Conservation (phyloP, 2,329 filamentous ascomycete genomes). For the Aureobasidium musti region DNA sequence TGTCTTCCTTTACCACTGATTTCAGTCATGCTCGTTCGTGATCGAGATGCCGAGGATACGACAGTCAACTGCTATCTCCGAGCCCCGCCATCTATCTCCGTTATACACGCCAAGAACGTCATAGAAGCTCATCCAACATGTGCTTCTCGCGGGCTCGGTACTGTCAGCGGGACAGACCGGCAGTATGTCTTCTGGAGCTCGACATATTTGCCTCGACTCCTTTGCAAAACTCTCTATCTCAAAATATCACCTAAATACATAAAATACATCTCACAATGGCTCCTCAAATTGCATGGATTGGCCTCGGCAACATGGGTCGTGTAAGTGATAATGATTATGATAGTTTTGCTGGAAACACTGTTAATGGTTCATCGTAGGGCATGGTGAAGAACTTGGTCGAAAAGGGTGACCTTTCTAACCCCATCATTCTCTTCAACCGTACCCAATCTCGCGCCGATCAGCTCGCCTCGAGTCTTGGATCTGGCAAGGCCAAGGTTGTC, state of each 20-base stretch:
- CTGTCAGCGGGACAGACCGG: neutral
- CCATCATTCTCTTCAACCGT: slow-evolving; percentile 79
- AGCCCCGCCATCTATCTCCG: slow-evolving; percentile 16
- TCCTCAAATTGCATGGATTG: slow-evolving; percentile 70
- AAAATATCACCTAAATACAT: neutral
- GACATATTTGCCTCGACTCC: neutral
- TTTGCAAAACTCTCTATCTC: neutral
- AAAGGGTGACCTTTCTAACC: slow-evolving; percentile 70
- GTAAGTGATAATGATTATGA: slow-evolving; percentile 46
- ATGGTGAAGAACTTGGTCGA: slow-evolving; percentile 82
- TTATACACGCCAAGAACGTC: slow-evolving; percentile 28
- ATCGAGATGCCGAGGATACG: neutral
- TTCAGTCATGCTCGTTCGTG: neutral
- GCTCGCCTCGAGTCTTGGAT: slow-evolving; percentile 61
- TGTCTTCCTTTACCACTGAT: neutral
- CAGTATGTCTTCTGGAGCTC: neutral
- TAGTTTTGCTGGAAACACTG: neutral
- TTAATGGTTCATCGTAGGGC: slow-evolving; percentile 54
- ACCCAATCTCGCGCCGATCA: slow-evolving; percentile 66
- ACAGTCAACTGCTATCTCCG: neutral
- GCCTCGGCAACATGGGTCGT: slow-evolving; percentile 84
- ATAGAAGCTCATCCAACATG: slow-evolving; percentile 16
- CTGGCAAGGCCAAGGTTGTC: slow-evolving; percentile 64
- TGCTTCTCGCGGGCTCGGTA: neutral
- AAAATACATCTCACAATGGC: slow-evolving; percentile 39